phyloP scores from a whole-genome alignment of 2,329 filamentous ascomycete genomes.

The Cladosporium sp. region DNA sequence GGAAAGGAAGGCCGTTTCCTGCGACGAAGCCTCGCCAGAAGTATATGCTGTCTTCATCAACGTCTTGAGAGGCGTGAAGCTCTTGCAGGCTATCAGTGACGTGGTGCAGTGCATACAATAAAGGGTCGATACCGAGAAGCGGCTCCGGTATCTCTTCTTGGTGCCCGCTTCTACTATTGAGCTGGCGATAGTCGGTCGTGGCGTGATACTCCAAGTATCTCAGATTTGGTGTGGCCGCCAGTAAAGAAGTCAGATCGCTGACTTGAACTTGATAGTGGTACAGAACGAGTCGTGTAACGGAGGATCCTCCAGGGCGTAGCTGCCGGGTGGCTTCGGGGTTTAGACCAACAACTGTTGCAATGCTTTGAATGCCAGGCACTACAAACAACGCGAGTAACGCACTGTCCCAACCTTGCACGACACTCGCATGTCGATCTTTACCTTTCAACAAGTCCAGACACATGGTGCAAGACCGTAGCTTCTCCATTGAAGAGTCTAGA shows the following conservation, averaged over 20 bases:
- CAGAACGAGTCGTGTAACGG: slow-evolving; percentile 6
- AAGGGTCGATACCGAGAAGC: not conserved
- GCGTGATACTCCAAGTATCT: slow-evolving; percentile 8
- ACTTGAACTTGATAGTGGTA: not conserved
- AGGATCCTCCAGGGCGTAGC: not conserved
- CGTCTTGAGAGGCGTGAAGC: slow-evolving; percentile 1
- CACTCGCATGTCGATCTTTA: not conserved
- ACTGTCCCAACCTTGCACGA: not conserved
- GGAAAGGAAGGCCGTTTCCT: not conserved
- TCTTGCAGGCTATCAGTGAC: slow-evolving; percentile 4
- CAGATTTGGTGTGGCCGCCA: slow-evolving; percentile 5
- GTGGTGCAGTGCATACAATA: slow-evolving; percentile 7
- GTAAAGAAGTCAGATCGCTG: not conserved
- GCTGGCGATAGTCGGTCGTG: not conserved
- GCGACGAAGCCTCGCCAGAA: not conserved
- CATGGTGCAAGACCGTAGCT: slow-evolving; percentile 9
- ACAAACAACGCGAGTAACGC: not conserved
- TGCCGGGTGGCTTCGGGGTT: not conserved
- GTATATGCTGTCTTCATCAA: not conserved
- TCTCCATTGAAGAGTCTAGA: not conserved
- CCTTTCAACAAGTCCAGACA: slow-evolving; percentile 3
- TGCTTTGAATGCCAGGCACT: not conserved
- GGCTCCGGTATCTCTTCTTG: not conserved
- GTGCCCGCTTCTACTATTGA: not conserved
- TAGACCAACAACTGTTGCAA: not conserved